phyloP scores from a whole-genome alignment of 495 filamentous ascomycete species.

The Hyphodiscus hymeniophilus region DNA sequence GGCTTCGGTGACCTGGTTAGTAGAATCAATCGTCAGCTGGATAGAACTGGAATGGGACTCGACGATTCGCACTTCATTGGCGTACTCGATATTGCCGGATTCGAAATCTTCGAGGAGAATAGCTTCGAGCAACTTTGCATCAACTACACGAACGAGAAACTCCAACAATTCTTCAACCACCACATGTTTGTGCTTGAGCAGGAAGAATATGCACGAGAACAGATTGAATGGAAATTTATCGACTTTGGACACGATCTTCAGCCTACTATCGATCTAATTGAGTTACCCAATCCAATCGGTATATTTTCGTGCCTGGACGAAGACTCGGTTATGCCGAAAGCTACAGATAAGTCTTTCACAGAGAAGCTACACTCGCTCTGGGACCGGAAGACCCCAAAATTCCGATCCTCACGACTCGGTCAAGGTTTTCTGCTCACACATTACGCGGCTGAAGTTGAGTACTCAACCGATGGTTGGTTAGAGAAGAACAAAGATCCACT shows the following conservation, averaged over 20 bases:
- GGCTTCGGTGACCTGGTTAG: conserved; percentile 88
- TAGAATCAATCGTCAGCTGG: conserved; percentile 86
- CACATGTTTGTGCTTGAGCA: conserved; percentile 99
- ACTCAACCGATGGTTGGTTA: conserved; percentile 89
- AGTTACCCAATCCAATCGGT: conserved; percentile 91
- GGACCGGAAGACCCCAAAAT: conserved; percentile 94
- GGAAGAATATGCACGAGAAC: conserved; percentile 94
- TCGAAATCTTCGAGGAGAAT: conserved; percentile 97
- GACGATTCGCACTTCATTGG: conserved; percentile 96
- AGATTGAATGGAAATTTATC: conserved; percentile 99
- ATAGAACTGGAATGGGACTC: conserved; percentile 63
- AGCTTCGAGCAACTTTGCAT: conserved; percentile 99
- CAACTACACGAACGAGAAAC: conserved; percentile 99
- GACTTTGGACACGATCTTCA: conserved; percentile 97
- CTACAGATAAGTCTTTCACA: conserved; percentile 92
- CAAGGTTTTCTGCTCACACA: conserved; percentile 98
- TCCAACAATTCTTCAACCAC: conserved; percentile 99
- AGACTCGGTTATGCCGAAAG: conserved; percentile 98
- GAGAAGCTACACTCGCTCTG: conserved; percentile 95
- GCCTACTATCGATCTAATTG: conserved; percentile 96
- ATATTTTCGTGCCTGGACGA: conserved; percentile 98
- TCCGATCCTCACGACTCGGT: conserved; percentile 74
- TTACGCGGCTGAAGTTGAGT: conserved; percentile 97
- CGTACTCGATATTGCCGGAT: conserved; percentile 97
- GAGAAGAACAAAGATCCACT: conserved; percentile 99